Percentiles rank a stretch among this genome's conserved stretches.
Conservation (phyloP, 2,329 filamentous ascomycete genomes). For the Harringtonia lauricola region DNA sequence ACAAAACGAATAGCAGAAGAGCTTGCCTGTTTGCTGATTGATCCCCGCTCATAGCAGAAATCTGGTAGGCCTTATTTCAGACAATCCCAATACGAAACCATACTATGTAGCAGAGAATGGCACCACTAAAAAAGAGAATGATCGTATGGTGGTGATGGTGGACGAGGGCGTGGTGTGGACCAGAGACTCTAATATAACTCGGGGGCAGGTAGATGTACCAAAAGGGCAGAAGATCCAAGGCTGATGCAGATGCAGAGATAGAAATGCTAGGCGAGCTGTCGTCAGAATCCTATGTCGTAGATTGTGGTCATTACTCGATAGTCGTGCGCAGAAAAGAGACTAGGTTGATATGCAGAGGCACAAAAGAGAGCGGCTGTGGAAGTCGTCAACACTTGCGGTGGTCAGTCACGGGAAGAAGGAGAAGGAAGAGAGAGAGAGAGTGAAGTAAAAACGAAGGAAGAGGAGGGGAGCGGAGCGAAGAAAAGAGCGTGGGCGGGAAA, state of each 20-base stretch:
- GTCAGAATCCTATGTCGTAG: background rate
- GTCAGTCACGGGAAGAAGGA: background rate
- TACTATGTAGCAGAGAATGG: slow-evolving; percentile 5
- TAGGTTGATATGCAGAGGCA: background rate
- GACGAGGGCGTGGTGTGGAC: background rate
- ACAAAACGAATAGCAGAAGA: background rate
- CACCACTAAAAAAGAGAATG: too few species aligned
- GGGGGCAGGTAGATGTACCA: too few species aligned
- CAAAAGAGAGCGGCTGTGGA: background rate
- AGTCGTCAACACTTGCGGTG: background rate
- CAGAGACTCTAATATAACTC: background rate
- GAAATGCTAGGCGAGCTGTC: too few species aligned
- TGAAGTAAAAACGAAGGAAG: background rate
- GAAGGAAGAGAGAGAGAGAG: background rate
- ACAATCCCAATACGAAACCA: slow-evolving; percentile 3
- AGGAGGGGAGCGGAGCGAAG: background rate
- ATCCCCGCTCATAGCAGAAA: slow-evolving; percentile 53
- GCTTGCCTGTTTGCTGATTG: slow-evolving; percentile 39
- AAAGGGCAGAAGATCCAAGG: background rate
- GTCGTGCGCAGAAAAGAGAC: background rate
- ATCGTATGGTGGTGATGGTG: too few species aligned
- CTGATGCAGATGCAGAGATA: background rate
- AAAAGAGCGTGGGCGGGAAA: background rate
- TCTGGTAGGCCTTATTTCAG: slow-evolving; percentile 1
- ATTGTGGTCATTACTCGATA: slow-evolving; percentile 7